Conservation (phyloP, 2,329 filamentous ascomycete species). For the Aurifilum marmelostoma region DNA sequence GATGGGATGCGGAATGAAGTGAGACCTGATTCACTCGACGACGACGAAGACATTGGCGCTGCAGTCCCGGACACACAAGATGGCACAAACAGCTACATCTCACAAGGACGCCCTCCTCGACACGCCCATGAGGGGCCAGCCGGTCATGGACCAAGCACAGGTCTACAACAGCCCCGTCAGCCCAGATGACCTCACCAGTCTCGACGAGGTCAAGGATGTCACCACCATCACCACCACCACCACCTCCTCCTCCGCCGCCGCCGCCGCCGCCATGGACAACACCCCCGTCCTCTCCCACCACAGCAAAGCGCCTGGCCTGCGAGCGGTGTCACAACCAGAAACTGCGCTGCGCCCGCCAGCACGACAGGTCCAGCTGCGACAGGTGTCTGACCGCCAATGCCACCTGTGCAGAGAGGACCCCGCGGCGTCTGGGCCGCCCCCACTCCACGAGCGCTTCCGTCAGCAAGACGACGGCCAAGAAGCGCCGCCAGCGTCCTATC, state of each 20-base stretch:
- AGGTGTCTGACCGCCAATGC: slow-evolving; percentile 4
- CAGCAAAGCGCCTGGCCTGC: slow-evolving; percentile 7
- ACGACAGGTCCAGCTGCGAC: slow-evolving; percentile 12
- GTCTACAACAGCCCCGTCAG: slow-evolving; percentile 7
- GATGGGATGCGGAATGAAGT: background rate
- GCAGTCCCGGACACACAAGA: background rate
- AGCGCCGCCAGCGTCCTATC: slow-evolving; percentile 8
- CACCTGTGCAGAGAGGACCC: slow-evolving; percentile 7
- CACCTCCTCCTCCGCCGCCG: background rate
- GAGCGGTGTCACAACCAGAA: slow-evolving; percentile 16
- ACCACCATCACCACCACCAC: background rate
- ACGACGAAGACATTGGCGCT: background rate
- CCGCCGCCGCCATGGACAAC: background rate
- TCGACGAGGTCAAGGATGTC: background rate
- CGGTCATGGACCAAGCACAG: background rate
- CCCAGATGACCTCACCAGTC: background rate
- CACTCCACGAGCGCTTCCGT: slow-evolving; percentile 9
- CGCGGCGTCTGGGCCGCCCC: slow-evolving; percentile 9
- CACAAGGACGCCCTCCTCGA: background rate
- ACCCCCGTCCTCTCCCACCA: background rate
- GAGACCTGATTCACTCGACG: background rate
- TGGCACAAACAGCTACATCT: background rate
- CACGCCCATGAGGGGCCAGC: background rate
- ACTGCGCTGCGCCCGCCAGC: slow-evolving; percentile 10
- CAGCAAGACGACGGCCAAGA: slow-evolving; percentile 9